phyloP scores from a whole-genome alignment of 2,329 filamentous ascomycete species.

The Setomelanomma holmii region DNA sequence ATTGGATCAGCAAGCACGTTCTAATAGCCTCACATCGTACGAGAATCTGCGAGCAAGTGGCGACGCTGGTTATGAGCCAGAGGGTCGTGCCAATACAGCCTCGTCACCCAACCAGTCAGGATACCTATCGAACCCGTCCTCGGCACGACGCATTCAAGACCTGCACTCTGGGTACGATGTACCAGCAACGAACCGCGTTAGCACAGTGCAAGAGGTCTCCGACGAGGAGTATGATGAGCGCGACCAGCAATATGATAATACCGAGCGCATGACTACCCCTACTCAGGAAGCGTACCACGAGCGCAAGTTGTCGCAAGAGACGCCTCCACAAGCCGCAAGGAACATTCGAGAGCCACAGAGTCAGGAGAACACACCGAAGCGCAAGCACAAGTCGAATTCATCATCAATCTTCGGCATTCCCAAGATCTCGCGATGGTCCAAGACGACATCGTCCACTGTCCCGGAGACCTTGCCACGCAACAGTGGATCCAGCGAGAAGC shows the following conservation, averaged over 20 bases:
- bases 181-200: slow-evolving; percentile 77
- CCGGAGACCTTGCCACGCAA: slow-evolving; percentile 75
- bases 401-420: slow-evolving; percentile 77
- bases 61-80: slow-evolving; percentile 79
- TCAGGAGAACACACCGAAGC: slow-evolving; percentile 79
- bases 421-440: slow-evolving; percentile 96
- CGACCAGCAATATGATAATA: slow-evolving; percentile 65
- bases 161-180: slow-evolving; percentile 60
- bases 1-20: slow-evolving; percentile 40
- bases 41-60: slow-evolving; percentile 75
- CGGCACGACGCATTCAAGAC: slow-evolving; percentile 53
- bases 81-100: slow-evolving; percentile 78
- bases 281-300: slow-evolving; percentile 58
- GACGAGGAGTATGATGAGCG: slow-evolving; percentile 77
- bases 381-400: slow-evolving; percentile 86
- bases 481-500: slow-evolving; percentile 65
- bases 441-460: slow-evolving; percentile 89
- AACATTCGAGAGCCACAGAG: slow-evolving; percentile 60
- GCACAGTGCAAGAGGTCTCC: slow-evolving; percentile 82
- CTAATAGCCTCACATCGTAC: slow-evolving; percentile 68
- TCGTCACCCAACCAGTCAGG: slow-evolving; percentile 78
- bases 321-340: slow-evolving; percentile 62
- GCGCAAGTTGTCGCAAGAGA: slow-evolving; percentile 44
- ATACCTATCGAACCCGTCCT: slow-evolving; percentile 69
- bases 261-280: slow-evolving; percentile 68